Evolutionary conservation across 2,329 filamentous ascomycete genomes (phyloP).

Genomic region (Colletotrichum sp.): DNA sequence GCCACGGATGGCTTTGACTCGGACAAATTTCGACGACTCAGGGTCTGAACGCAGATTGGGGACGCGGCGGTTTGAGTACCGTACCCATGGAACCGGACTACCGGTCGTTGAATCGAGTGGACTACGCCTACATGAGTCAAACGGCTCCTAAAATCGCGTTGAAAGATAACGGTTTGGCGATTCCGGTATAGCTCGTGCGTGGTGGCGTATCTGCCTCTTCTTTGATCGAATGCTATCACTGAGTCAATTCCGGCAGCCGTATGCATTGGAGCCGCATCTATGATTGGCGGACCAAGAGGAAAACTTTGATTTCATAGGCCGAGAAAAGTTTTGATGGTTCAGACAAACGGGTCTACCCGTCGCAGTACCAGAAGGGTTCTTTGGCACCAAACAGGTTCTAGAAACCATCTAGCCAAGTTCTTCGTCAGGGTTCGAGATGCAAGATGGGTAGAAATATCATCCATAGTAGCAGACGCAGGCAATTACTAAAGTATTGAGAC

Average conservation of each 20-base stretch:
- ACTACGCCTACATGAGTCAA: not conserved
- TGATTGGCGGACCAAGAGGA: not conserved
- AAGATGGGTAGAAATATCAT: not conserved
- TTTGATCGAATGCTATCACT: not conserved
- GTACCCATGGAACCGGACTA: not conserved
- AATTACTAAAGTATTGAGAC: not conserved
- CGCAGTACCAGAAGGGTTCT: not conserved
- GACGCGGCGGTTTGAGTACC: not conserved
- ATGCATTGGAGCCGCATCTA: not conserved
- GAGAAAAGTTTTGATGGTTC: not conserved
- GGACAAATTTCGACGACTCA: not conserved
- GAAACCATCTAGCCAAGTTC: not conserved
- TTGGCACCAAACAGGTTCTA: not conserved
- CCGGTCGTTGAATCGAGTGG: not conserved
- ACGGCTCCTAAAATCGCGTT: not conserved
- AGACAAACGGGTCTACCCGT: not conserved
- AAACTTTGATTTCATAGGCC: not conserved
- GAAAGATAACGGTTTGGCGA: not conserved
- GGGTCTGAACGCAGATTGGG: not conserved
- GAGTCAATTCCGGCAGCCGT: not conserved
- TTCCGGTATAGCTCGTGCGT: not conserved
- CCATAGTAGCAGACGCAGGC: not conserved
- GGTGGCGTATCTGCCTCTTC: not conserved
- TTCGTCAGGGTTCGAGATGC: not conserved
- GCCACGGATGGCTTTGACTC: not conserved